Evolutionary conservation across 257 asterid genomes (phyloP).

Genomic region (Scutellaria galericulata): DNA sequence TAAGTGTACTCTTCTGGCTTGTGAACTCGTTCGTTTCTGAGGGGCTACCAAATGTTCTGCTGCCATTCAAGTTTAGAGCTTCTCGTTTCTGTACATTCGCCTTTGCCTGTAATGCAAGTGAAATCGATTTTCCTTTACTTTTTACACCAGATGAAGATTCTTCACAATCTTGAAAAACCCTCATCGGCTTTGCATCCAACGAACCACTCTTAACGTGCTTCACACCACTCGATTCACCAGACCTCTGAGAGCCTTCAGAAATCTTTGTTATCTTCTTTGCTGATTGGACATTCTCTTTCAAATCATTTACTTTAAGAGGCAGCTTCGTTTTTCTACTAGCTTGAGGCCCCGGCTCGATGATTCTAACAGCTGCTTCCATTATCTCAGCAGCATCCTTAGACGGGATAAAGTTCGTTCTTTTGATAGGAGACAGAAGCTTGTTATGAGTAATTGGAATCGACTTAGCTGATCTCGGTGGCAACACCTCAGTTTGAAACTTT

Average conservation of each 20-base stretch:
- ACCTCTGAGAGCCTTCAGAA: conserved; percentile 49
- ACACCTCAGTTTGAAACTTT: conserved; percentile 75
- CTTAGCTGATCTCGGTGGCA: conserved; percentile 93
- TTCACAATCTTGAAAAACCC: conserved; percentile 43
- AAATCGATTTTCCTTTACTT: conserved; percentile 68
- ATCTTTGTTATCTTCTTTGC: conserved; percentile 49
- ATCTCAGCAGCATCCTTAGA: conserved; percentile 76
- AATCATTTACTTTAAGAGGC: conserved; percentile 60
- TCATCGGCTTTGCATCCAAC: conserved; percentile 45
- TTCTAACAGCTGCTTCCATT: conserved; percentile 92
- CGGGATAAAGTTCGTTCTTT: conserved; percentile 57
- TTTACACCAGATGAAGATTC: conserved; percentile 48
- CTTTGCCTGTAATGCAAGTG: conserved; percentile 93
- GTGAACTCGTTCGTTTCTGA: conserved; percentile 54
- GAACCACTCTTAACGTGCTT: conserved; percentile 44
- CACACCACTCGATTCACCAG: conserved; percentile 47
- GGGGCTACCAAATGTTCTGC: conserved; percentile 38
- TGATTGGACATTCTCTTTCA: conserved; percentile 68
- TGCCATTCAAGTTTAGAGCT: conserved; percentile 45
- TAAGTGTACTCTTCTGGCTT: conserved; percentile 55
- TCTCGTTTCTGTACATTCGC: conserved; percentile 84
- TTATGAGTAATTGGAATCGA: conserved; percentile 78
- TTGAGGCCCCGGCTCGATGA: conserved; percentile 63
- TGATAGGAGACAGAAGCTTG: conserved; percentile 91
- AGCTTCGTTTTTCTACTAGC: conserved; percentile 48